Base-by-base conservation (phyloP, 495 filamentous ascomycete species). In the Hypomontagnella submonticulosa region DNA sequence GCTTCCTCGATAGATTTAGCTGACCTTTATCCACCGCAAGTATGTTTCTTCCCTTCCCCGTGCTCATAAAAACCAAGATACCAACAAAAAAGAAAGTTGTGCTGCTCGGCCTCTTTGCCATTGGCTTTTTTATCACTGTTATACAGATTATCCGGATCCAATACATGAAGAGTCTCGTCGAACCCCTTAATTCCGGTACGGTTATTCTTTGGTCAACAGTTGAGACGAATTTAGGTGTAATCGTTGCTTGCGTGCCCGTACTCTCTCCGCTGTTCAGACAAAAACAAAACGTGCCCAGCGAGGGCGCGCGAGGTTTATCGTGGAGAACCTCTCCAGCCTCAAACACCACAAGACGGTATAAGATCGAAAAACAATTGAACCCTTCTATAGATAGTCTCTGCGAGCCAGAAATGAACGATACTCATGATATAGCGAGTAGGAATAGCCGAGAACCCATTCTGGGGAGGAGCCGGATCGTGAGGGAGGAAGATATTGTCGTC, bases 131-230 rank as follows among this genome's bases (percentile, higher is more conserved):
- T 73, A 74, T 85, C 44, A 84, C 83, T 16, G 58, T 80, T 55
- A 84, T 83, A 56, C 82, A 85, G 63, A 79, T 84, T 53, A 77
- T 85, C 57, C 83, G 83, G 34, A 82, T 87, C 57, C 78, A 82
- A 63, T 81, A 72, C 19, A 73, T 85, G 43, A 77, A 75, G 23
- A 71, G 72, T 38, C 73, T 83, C 2, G 53, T 51, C 30, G 76
- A 78, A 57, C 78, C 77, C 61, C 75, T 78, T 27, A 80, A 85
- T 68, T 80, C 76, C 41, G 74, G 79, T 7, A 64, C 71, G 0
- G 71, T 85, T 12, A 74, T 83, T 27, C 70, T 82, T n/a, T 86
- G 83, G 82, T 85, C 83, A 11, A 59, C 72, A 4, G 71, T 85
- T 4, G 83, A 86, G 54, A 75, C 76, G 60, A 81, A 82, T 57